phyloP scores from a whole-genome alignment of 2,329 filamentous ascomycete species.

The Pestalotiopsis sp. region DNA sequence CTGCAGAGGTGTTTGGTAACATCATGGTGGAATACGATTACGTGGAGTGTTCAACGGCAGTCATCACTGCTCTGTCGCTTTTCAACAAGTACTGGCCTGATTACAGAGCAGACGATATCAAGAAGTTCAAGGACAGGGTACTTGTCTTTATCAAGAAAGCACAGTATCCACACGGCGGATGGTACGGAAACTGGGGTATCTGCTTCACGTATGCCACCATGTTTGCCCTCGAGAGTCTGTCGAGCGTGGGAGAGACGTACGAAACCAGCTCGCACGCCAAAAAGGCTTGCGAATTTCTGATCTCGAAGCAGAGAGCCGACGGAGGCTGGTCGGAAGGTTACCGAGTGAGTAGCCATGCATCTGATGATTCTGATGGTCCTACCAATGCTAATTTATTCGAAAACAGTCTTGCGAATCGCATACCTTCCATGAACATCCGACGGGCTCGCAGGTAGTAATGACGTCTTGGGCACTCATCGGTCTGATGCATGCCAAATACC shows the following conservation, averaged over 20 bases:
- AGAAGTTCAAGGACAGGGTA: slow-evolving; percentile 69
- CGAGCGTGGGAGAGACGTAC: slow-evolving; percentile 80
- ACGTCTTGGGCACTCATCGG: slow-evolving; percentile 89
- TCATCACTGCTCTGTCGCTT: slow-evolving; percentile 81
- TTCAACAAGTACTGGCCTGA: slow-evolving; percentile 82
- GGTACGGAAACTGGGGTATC: slow-evolving; percentile 98
- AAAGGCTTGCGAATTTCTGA: slow-evolving; percentile 81
- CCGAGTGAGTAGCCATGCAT: slow-evolving; percentile 46
- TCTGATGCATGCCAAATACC: slow-evolving; percentile 81
- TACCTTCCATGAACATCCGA: slow-evolving; percentile 72
- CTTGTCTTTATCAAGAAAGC: slow-evolving; percentile 80
- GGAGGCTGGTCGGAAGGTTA: slow-evolving; percentile 98
- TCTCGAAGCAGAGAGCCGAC: slow-evolving; percentile 82
- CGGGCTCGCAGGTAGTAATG: slow-evolving; percentile 86
- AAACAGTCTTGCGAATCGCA: slow-evolving; percentile 73
- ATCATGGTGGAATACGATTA: slow-evolving; percentile 99
- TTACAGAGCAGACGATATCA: slow-evolving; percentile 78
- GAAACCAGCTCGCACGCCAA: slow-evolving; percentile 69
- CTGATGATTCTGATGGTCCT: background rate
- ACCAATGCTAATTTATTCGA: slow-evolving; percentile 14
- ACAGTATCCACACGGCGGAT: slow-evolving; percentile 82
- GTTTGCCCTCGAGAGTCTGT: slow-evolving; percentile 90
- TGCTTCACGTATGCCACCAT: slow-evolving; percentile 97
- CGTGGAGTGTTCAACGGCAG: slow-evolving; percentile 94
- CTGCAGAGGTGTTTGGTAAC: slow-evolving; percentile 91